phyloP scores from a whole-genome alignment of 2,329 filamentous ascomycete species.

The Sordariomycetes sp. region DNA sequence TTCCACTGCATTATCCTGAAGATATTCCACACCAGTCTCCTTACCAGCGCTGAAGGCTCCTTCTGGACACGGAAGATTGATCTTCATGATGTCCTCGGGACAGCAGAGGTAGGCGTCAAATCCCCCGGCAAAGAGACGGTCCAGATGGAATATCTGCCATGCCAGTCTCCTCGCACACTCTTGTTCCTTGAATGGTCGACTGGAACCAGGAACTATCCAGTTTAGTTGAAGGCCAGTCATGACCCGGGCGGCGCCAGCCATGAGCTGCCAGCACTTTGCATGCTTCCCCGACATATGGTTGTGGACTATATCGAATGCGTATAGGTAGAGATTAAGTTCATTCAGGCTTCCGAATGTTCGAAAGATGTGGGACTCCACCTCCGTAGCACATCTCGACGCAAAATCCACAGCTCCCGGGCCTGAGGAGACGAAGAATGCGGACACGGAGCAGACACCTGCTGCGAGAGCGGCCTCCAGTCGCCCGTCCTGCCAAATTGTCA shows the following conservation, averaged over 20 bases:
- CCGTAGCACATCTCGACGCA: constrained; percentile 23
- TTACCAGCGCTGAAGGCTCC: constrained; percentile 19
- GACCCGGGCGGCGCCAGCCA: constrained; percentile 22
- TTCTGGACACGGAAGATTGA: constrained; percentile 23
- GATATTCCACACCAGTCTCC: constrained; percentile 17
- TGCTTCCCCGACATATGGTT: constrained; percentile 24
- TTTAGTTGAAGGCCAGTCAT: constrained; percentile 27
- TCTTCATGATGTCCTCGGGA: constrained; percentile 24
- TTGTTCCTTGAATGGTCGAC: constrained; percentile 21
- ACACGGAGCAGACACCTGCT: constrained; percentile 26
- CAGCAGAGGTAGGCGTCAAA: constrained; percentile 28
- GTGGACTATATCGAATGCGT: constrained; percentile 22
- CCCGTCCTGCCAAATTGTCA: background rate
- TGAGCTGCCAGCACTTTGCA: constrained; percentile 28
- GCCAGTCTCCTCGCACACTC: constrained; percentile 23
- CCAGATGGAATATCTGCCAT: constrained; percentile 26
- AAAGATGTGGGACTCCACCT: constrained; percentile 27
- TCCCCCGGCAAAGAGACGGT: constrained; percentile 25
- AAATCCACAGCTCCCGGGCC: constrained; percentile 21
- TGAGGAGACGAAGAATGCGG: constrained; percentile 23
- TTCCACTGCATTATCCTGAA: constrained; percentile 17
- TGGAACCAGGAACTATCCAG: constrained; percentile 21
- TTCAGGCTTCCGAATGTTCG: constrained; percentile 26
- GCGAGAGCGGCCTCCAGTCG: constrained; percentile 9
- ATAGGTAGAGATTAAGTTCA: constrained; percentile 20